Percentiles rank a stretch among this genome's conserved stretches.
Evolutionary conservation across 371 early-diverging fungal species (phyloP).

Genomic region (Mucor saturninus): DNA sequence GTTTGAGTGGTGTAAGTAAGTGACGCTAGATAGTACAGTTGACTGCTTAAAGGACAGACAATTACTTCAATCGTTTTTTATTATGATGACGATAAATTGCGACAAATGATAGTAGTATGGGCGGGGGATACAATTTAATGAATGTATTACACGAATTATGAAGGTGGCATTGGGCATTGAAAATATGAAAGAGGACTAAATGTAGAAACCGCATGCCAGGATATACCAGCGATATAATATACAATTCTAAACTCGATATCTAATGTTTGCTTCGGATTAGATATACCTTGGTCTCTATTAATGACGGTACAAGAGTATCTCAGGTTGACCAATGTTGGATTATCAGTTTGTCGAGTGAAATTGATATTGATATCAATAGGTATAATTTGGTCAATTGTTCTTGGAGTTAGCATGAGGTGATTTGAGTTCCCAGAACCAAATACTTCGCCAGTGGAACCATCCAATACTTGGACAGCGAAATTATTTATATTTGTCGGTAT

Average conservation of each 20-base stretch:
- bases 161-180: slow-evolving; percentile 27
- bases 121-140: too few relatives aligned
- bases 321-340: slow-evolving; percentile 16
- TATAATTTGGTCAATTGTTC: slow-evolving; percentile 9
- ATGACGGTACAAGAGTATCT: slow-evolving; percentile 14
- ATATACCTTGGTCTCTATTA: slow-evolving; percentile 7
- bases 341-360: slow-evolving; percentile 12
- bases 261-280: slow-evolving; percentile 13
- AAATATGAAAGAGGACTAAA: slow-evolving; percentile 28
- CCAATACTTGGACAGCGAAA: slow-evolving; percentile 25
- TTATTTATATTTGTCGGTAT: slow-evolving; percentile 32
- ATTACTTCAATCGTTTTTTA: too few relatives aligned
- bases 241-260: slow-evolving; percentile 31
- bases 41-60: too few relatives aligned
- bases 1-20: too few relatives aligned
- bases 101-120: too few relatives aligned
- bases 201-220: slow-evolving; percentile 24
- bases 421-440: slow-evolving; percentile 27
- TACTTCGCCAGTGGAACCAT: slow-evolving; percentile 20
- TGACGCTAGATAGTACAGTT: too few relatives aligned
- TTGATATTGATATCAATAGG: slow-evolving; percentile 20
- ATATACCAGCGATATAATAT: slow-evolving; percentile 38
- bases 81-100: too few relatives aligned
- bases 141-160: background rate
- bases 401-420: slow-evolving; percentile 13